These are phyloP conservation scores for Heterobasidion annosum DNA, from an alignment of 1,284 basidiomycete species.

Conservation along the genomic window DNA sequence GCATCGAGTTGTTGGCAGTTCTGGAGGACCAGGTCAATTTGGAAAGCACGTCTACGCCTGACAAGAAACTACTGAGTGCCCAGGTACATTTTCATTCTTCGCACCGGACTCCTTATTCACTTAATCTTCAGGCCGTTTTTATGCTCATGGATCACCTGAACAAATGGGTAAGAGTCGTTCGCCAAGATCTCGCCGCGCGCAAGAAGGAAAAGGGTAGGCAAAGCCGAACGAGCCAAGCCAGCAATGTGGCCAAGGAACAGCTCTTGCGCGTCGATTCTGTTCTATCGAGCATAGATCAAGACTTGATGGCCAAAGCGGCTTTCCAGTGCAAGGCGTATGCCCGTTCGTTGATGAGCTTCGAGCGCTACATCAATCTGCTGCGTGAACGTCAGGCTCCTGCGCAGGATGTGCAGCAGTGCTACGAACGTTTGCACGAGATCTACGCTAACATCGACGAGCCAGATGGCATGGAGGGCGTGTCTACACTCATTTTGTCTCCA, in stretches of 20 bases:
- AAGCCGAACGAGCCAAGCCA: constrained; percentile 29
- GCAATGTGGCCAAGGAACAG: constrained; percentile 40
- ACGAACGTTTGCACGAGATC: constrained; percentile 91
- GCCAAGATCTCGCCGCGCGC: constrained; percentile 40
- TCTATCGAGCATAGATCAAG: constrained; percentile 77
- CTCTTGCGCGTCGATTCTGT: constrained; percentile 70
- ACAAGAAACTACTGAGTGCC: constrained; percentile 81
- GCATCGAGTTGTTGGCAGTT: constrained; percentile 73
- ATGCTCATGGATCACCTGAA: constrained; percentile 92
- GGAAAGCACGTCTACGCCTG: constrained; percentile 46
- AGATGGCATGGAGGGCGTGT: constrained; percentile 99
- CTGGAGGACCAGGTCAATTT: constrained; percentile 81
- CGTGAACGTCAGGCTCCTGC: constrained; percentile 33
- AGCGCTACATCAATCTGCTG: constrained; percentile 64
- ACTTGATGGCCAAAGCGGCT: constrained; percentile 89
- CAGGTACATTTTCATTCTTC: constrained; percentile 50
- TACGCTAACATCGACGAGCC: constrained; percentile 97
- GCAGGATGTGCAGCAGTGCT: constrained; percentile 66
- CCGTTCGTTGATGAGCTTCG: constrained; percentile 91
- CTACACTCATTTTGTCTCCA: constrained; percentile 82
- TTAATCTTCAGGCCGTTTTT: constrained; percentile 69
- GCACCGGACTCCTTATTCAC: neutral
- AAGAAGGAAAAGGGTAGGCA: constrained; percentile 36
- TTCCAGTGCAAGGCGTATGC: constrained; percentile 93
- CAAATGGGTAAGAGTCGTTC: constrained; percentile 75